Evolutionary conservation across 208 protist species (phyloP).

Genomic region (Acanthamoeba sp.): DNA sequence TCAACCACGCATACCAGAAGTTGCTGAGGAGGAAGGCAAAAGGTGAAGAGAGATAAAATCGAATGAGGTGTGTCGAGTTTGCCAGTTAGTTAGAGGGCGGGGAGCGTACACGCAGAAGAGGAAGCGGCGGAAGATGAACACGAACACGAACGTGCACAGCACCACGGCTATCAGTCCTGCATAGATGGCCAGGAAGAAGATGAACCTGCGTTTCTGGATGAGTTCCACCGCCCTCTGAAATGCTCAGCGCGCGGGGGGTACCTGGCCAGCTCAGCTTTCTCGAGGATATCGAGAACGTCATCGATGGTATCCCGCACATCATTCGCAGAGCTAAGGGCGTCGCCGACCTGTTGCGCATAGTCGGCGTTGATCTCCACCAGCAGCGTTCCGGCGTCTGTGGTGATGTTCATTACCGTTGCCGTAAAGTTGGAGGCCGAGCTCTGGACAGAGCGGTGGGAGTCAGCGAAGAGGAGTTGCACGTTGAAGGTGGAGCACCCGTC

Average conservation of each 20-base stretch:
- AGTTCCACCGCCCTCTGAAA: too few relatives aligned
- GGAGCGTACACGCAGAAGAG: conserved; percentile 1
- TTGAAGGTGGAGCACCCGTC: too few relatives aligned
- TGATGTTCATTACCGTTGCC: not conserved
- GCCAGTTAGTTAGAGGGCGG: not conserved
- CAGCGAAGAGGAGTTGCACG: too few relatives aligned
- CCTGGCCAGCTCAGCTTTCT: not conserved
- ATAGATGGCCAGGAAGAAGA: conserved; percentile 24
- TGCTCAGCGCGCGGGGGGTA: too few relatives aligned
- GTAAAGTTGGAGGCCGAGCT: conserved; percentile 7
- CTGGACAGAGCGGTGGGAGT: too few relatives aligned
- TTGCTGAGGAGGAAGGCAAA: not conserved
- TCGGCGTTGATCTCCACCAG: not conserved
- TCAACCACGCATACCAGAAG: conserved; percentile 38
- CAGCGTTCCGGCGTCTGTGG: not conserved
- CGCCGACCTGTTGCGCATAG: not conserved
- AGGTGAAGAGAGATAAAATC: not conserved
- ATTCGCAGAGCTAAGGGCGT: not conserved
- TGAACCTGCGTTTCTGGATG: too few relatives aligned
- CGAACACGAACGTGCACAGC: conserved; percentile 18
- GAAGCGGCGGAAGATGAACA: conserved; percentile 15
- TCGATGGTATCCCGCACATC: not conserved
- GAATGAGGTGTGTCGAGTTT: not conserved
- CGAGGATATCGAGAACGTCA: not conserved
- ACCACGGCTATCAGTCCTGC: not conserved